Evolutionary conservation across 306 rosid genomes (phyloP).

Genomic region (Cucurbita maxima): DNA sequence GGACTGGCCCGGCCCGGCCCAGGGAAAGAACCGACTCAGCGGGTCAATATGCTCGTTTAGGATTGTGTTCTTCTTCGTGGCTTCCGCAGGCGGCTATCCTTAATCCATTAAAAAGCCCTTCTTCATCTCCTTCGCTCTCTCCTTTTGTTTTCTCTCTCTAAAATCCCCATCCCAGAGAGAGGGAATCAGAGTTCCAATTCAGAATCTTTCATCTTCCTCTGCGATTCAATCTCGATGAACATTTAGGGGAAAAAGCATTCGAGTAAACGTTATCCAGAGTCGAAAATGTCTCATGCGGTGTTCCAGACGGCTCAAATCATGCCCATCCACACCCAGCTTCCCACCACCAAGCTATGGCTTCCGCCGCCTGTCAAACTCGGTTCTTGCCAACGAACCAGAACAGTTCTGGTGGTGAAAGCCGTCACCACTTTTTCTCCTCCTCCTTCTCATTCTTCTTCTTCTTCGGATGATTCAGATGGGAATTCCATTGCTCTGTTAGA

Average conservation of each 20-base stretch:
- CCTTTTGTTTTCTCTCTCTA: conserved; percentile 22
- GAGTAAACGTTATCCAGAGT: not conserved
- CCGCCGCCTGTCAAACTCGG: conserved; percentile 12
- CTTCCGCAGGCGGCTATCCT: conserved; percentile 17
- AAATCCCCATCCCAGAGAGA: conserved; percentile 2
- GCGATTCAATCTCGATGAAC: conserved; percentile 1
- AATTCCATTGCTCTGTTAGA: conserved; percentile 28
- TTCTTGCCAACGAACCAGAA: not conserved
- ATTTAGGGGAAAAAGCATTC: not conserved
- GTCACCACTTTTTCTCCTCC: conserved; percentile 17
- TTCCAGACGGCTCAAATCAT: conserved; percentile 58
- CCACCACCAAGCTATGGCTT: conserved; percentile 17
- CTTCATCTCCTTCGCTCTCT: not conserved
- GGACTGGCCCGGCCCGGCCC: not conserved
- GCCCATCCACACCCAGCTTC: conserved; percentile 39
- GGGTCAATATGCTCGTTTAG: conserved; percentile 1
- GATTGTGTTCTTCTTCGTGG: conserved; percentile 33
- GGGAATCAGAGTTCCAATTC: not conserved
- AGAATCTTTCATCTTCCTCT: not conserved
- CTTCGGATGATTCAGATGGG: conserved; percentile 21
- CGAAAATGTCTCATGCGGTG: conserved; percentile 39
- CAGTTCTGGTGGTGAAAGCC: conserved; percentile 21
- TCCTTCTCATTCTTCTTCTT: conserved; percentile 7
- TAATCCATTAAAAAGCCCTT: conserved; percentile 14
- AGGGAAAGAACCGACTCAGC: conserved; percentile 17